Evolutionary conservation across 129 eudicot genomes (phyloP), one percentile per base, ranked within the genome.

Genomic region (Erigeron canadensis): DNA sequence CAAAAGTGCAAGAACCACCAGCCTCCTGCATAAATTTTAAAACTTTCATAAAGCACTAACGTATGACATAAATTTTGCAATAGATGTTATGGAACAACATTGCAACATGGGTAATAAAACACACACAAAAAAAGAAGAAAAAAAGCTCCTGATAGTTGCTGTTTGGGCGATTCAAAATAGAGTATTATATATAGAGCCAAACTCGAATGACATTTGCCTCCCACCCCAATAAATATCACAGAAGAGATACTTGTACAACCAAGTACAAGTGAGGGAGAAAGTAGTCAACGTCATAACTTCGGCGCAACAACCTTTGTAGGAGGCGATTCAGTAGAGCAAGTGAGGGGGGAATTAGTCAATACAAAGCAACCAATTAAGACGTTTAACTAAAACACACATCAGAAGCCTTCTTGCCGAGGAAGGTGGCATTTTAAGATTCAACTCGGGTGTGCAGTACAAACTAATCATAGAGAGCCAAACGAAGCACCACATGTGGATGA

Each of bases 391-490:
- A 43, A 34, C 18, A 60, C 16, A 16, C 8, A 19, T 60, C 43
- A 13, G 41, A 60, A 60, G 65, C 65, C 12, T 60, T 60, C 41
- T 60, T 60, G 19, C 44, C 28, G 39, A 22, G 15, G 41, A 8
- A n/a, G 13, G 44, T 28, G 13, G 66, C 39, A 61, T 1, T 61
- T 34, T 61, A 61, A 61, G 15, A 42, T 59, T 23, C 19, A 37
- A 42, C 15, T 61, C 34, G 17, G 41, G 34, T 4, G 54, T 8
- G 53, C 38, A 17, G 54, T 65, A 41, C 50, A 40, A 63, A 63
- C 23, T 54, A 54, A 19, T 70, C 74, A 70, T 39, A 54, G 18
- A 70, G 39, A 70, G 54, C 65, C 75, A 70, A n/a, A n/a, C n/a
- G n/a, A n/a, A n/a, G n/a, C n/a, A n/a, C n/a, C n/a, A 19, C 5